A percentile compares a stretch with the other conserved stretches of the same genome.
These are phyloP conservation scores for Kodamaea sp. DNA, from an alignment of 1,139 yeast genomes.

Conservation along the genomic window DNA sequence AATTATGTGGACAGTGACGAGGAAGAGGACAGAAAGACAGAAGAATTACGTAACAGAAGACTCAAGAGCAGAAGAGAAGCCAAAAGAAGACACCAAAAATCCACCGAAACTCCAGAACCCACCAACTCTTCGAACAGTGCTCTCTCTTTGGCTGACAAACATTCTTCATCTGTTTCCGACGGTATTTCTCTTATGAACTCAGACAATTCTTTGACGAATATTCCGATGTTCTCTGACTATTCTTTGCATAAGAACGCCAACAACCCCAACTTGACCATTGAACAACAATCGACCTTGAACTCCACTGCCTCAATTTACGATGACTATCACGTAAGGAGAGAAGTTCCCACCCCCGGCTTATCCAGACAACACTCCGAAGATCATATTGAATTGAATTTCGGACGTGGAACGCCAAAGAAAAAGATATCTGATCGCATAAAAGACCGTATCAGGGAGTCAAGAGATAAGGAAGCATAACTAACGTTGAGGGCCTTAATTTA, in stretches of 20 bases:
- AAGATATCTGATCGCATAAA: constrained; percentile 38
- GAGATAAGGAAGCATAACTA: constrained; percentile 24
- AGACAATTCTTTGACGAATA: constrained; percentile 53
- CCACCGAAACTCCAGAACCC: constrained; percentile 5
- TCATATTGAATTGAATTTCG: constrained; percentile 41
- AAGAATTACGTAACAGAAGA: constrained; percentile 51
- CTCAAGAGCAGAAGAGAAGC: constrained; percentile 27
- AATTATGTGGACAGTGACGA: constrained; percentile 48
- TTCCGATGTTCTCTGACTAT: constrained; percentile 56
- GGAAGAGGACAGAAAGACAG: constrained; percentile 58
- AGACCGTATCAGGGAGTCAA: constrained; percentile 35
- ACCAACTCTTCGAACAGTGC: constrained; percentile 18
- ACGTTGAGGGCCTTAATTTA: too few relatives aligned
- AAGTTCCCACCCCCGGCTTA: constrained; percentile 7
- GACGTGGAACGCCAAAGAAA: constrained; percentile 11
- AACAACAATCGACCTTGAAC: constrained; percentile 28
- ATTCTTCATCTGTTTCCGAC: constrained; percentile 47
- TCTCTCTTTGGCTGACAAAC: constrained; percentile 23
- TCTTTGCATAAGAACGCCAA: constrained; percentile 38
- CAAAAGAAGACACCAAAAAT: constrained; percentile 20
- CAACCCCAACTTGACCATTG: constrained; percentile 25
- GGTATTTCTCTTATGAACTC: constrained; percentile 57
- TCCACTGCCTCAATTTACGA: constrained; percentile 32
- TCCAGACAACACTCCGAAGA: constrained; percentile 19
- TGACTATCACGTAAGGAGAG: constrained; percentile 22